Conservation (phyloP, 345 rosid species). For the Ailanthus altissimus region DNA sequence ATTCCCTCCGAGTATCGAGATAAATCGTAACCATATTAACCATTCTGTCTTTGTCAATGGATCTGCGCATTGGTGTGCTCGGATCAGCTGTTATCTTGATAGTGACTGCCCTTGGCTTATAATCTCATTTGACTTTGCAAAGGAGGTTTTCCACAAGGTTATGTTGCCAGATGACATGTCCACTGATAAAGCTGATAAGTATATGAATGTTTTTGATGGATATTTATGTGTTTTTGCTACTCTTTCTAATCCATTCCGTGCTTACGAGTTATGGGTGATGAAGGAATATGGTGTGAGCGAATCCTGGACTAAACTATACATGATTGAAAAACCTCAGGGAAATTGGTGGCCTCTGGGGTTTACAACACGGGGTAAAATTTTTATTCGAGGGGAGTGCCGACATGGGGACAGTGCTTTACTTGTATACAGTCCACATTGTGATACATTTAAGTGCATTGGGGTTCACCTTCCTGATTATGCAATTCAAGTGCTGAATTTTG, state of each 20-base stretch:
- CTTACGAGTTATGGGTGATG: conserved; percentile 23
- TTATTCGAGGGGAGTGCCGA: conserved; percentile 8
- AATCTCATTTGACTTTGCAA: conserved; percentile 16
- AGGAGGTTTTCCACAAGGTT: conserved; percentile 11
- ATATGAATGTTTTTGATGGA: conserved; percentile 20
- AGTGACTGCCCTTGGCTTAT: conserved; percentile 23
- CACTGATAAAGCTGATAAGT: conserved; percentile 13
- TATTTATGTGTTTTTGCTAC: conserved; percentile 21
- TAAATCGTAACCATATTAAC: conserved; percentile 3
- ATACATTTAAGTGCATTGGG: conserved; percentile 18
- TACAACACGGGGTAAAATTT: conserved; percentile 11
- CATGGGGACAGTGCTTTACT: conserved; percentile 17
- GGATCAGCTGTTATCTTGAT: conserved; percentile 15
- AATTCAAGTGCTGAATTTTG: conserved; percentile 19
- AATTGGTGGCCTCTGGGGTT: conserved; percentile 21
- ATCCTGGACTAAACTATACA: conserved; percentile 15
- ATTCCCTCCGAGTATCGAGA: conserved; percentile 14
- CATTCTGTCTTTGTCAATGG: conserved; percentile 3
- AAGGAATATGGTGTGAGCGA: conserved; percentile 19
- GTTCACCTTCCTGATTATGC: conserved; percentile 13
- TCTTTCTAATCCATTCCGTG: not conserved
- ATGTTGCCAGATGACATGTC: conserved; percentile 13
- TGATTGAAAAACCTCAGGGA: conserved; percentile 10
- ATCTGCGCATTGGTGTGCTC: conserved; percentile 22
- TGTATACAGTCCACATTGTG: not conserved